Evolutionary conservation across 352 stramenopile species (phyloP), one percentile per base, ranked within the genome.

Genomic region (Globisporangium cystogenes): DNA sequence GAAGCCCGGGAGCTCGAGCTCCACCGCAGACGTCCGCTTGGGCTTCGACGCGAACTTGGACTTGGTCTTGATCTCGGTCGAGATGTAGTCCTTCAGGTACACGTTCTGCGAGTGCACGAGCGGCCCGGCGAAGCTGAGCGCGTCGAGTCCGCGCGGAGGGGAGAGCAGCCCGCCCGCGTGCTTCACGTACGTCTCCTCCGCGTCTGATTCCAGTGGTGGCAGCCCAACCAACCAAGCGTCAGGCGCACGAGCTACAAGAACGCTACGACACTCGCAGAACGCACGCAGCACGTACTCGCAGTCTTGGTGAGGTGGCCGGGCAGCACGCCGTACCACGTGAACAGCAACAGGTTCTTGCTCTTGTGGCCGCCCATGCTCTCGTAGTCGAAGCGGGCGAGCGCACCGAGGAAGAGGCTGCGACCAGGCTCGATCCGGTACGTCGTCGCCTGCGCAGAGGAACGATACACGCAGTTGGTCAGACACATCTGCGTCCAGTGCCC

Each of bases 241-340:
- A 29, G 26, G 12, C 10, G 11, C 29, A 12, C 8, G 12, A 1
- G 11, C 29, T n/a, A n/a, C n/a, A n/a, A n/a, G n/a, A n/a, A 35
- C 29, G 29, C 29, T 35, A 6, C 8, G 8, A 12, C 29, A 35
- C 16, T 27, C 12, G 35, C 7, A 51, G n/a, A 47, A 23, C 8
- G 10, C 29, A 35, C 0, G 29, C 29, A 35, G 8, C 33, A 71
- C 79, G 52, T 81, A 93, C 83, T 74, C 27, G 76, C 76, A 49
- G 81, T 94, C 41, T 83, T 94, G 31, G 76, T 86, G 31, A 89
- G 66, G 51, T 94, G 83, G 4, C 83, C 79, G n/a, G 83, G 83
- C 18, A 94, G 51, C 29, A 94, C 79, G n/a, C 83, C 83, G 48
- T 90, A 87, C 81, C 82, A 94, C 36, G 81, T 78, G 52, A 94